phyloP scores from a whole-genome alignment of 2,329 filamentous ascomycete species.

The Acarospora socialis region DNA sequence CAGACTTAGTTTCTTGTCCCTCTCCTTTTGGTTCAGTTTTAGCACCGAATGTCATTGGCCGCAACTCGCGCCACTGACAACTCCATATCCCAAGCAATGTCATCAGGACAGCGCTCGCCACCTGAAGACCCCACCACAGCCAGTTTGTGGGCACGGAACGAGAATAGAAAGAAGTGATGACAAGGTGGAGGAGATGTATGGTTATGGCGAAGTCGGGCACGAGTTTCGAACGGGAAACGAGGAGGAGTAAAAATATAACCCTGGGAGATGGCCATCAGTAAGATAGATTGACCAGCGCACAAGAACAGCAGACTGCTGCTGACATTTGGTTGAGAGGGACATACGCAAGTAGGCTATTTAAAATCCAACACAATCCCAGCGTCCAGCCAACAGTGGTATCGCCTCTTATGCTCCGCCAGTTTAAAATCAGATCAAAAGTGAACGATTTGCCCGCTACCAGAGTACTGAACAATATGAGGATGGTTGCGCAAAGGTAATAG shows the following conservation, averaged over 20 bases:
- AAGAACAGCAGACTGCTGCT: constrained; percentile 1
- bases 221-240: constrained; percentile 81
- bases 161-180: constrained; percentile 66
- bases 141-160: constrained; percentile 58
- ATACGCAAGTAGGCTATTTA: constrained; percentile 51
- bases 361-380: constrained; percentile 51
- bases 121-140: constrained; percentile 73
- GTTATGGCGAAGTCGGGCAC: constrained; percentile 90
- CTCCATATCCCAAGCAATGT: constrained; percentile 70
- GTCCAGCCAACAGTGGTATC: constrained; percentile 60
- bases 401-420: constrained; percentile 49
- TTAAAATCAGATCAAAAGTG: constrained; percentile 43
- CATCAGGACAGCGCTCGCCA: constrained; percentile 48
- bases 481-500: constrained; percentile 48
- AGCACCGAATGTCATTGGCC: constrained; percentile 75
- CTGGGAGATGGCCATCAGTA: constrained; percentile 32
- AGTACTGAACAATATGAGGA: constrained; percentile 53
- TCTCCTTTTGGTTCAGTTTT: constrained; percentile 16
- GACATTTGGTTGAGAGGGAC: constrained; percentile 16
- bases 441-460: constrained; percentile 50
- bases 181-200: constrained; percentile 67
- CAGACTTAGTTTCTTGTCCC: constrained; percentile 11
- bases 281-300: not conserved
- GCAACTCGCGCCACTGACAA: constrained; percentile 77
- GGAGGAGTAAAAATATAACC: constrained; percentile 64